These are phyloP conservation scores for Backusella australiensis DNA, from an alignment of 192 early-diverging fungal species.

Conservation along the genomic window DNA sequence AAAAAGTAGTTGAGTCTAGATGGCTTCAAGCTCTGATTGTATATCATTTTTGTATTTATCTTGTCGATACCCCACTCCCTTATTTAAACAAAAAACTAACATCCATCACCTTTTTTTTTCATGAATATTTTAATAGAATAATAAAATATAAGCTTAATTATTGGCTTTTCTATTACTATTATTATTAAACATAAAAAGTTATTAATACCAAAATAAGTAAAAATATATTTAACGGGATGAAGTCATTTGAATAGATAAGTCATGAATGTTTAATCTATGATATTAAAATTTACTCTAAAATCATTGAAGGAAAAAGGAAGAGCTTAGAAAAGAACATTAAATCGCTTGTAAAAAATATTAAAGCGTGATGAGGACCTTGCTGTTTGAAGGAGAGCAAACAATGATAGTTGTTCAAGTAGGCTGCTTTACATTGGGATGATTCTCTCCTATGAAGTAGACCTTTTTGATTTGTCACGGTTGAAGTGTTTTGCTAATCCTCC, in stretches of 20 bases:
- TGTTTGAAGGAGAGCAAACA: no score
- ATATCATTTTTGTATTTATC: slow-evolving; percentile 2
- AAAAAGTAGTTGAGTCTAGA: background rate
- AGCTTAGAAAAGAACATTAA: no score
- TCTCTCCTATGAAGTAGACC: background rate
- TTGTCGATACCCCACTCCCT: background rate
- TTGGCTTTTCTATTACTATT: background rate
- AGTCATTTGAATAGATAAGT: background rate
- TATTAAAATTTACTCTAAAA: background rate
- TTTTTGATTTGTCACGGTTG: no score
- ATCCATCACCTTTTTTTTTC: background rate
- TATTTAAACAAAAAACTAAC: background rate
- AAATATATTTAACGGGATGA: background rate
- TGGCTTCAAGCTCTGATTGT: background rate
- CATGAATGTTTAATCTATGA: background rate
- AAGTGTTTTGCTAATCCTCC: background rate
- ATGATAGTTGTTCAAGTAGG: no score
- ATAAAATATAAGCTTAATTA: background rate
- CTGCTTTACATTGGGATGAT: background rate
- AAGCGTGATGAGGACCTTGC: no score
- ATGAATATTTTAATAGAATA: background rate
- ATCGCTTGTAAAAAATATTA: no score
- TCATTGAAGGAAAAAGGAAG: no score
- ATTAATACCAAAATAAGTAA: background rate
- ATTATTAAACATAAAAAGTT: background rate